Evolutionary conservation across 2,329 filamentous ascomycete genomes (phyloP).

Genomic region (Penicillium sp.): DNA sequence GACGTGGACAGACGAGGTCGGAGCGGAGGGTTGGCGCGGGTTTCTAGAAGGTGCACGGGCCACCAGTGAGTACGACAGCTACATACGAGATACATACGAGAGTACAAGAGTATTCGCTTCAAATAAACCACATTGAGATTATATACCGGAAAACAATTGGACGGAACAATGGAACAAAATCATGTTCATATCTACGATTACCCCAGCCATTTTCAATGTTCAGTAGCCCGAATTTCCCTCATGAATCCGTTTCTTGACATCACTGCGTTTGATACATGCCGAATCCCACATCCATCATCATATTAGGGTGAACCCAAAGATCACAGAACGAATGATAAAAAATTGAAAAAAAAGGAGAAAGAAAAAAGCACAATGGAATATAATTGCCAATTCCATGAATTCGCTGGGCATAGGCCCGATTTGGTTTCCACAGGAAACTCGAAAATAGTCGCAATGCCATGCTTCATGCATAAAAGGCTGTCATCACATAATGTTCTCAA

Average conservation of each 20-base stretch:
- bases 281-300: slow-evolving; percentile 23
- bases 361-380: slow-evolving; percentile 15
- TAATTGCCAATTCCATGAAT: slow-evolving; percentile 16
- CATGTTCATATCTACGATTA: slow-evolving; percentile 30
- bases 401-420: slow-evolving; percentile 15
- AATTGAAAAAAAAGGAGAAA: slow-evolving; percentile 11
- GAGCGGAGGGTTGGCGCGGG: slow-evolving; percentile 16
- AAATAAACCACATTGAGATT: not conserved
- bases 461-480: slow-evolving; percentile 10
- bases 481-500: slow-evolving; percentile 42
- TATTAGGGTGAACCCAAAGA: slow-evolving; percentile 25
- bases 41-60: slow-evolving; percentile 21
- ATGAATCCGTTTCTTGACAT: slow-evolving; percentile 29
- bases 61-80: not conserved
- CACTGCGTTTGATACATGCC: slow-evolving; percentile 29
- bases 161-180: slow-evolving; percentile 13
- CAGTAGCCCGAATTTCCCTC: slow-evolving; percentile 25
- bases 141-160: not conserved
- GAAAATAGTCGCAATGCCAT: slow-evolving; percentile 8
- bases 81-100: no score
- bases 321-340: slow-evolving; percentile 29
- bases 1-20: not conserved
- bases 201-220: slow-evolving; percentile 26
- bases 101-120: not conserved
- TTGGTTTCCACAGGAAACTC: slow-evolving; percentile 6